Conservation (phyloP, 345 rosid genomes). For the Ricinus communis region DNA sequence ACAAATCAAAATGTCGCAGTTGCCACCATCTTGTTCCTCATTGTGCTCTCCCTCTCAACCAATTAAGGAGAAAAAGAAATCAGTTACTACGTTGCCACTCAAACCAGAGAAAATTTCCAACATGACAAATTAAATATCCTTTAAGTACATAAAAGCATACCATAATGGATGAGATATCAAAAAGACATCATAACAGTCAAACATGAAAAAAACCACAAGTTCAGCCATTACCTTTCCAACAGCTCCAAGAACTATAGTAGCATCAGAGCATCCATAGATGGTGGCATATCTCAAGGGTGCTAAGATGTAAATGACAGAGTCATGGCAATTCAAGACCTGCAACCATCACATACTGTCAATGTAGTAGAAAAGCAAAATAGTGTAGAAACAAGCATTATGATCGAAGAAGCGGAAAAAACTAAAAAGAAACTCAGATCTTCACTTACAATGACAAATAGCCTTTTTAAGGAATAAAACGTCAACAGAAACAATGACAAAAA, state of each 20-base stretch:
- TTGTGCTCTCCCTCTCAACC: not conserved
- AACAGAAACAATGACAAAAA: not conserved
- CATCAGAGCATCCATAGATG: slow-evolving; percentile 93
- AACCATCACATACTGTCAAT: slow-evolving; percentile 21
- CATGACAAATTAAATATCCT: not conserved
- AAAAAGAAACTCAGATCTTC: not conserved
- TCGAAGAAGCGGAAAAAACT: not conserved
- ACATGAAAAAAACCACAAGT: slow-evolving; percentile 3
- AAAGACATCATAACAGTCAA: not conserved
- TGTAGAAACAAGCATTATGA: not conserved
- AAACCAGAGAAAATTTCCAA: not conserved
- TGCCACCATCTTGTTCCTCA: not conserved
- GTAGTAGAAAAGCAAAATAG: slow-evolving; percentile 3
- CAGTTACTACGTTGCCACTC: not conserved
- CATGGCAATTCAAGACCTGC: slow-evolving; percentile 97
- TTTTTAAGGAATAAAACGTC: not conserved
- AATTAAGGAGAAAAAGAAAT: not conserved
- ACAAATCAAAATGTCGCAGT: not conserved
- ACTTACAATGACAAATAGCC: no score
- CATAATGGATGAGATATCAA: not conserved
- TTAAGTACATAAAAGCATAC: not conserved
- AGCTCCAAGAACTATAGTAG: slow-evolving; percentile 96
- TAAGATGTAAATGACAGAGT: slow-evolving; percentile 86
- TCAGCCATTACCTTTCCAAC: slow-evolving; percentile 82
- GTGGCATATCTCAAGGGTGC: slow-evolving; percentile 93